Conservation (phyloP, 148 eudicot genomes). For the Simmondsia chinensis region DNA sequence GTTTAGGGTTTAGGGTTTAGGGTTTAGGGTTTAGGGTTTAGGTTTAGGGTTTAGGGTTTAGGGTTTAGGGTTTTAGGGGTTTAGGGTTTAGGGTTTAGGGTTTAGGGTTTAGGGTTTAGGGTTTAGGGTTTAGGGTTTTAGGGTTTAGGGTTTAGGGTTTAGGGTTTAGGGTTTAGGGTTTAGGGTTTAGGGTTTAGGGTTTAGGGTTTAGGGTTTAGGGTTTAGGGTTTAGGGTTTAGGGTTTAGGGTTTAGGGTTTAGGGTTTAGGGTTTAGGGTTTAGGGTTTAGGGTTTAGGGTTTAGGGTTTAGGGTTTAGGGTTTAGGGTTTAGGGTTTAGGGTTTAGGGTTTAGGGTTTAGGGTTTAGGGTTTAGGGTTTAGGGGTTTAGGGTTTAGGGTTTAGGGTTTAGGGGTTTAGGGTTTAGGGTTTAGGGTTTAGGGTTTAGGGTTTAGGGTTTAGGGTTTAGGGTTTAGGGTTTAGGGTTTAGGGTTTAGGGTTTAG, state of each 20-base stretch:
- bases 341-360: conserved; percentile 4
- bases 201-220: conserved; percentile 9
- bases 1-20: conserved; percentile 8
- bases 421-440: conserved; percentile 5
- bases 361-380: conserved; percentile 2
- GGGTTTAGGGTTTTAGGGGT: conserved; percentile 7
- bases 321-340: conserved; percentile 2
- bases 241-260: conserved; percentile 3
- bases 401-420: too few relatives aligned
- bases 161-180: conserved; percentile 9
- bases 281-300: conserved; percentile 5
- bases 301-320: neutral
- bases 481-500: conserved; percentile 3
- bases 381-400: too few relatives aligned
- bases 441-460: conserved; percentile 10
- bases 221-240: conserved; percentile 10
- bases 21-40: conserved; percentile 3
- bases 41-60: conserved; percentile 7
- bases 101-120: conserved; percentile 9
- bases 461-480: conserved; percentile 6
- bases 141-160: conserved; percentile 11
- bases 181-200: conserved; percentile 9
- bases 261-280: conserved; percentile 12
- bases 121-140: conserved; percentile 9
- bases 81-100: conserved; percentile 9